Conservation (phyloP, 2,329 filamentous ascomycete species). For the Plectosphaerella plurivora region DNA sequence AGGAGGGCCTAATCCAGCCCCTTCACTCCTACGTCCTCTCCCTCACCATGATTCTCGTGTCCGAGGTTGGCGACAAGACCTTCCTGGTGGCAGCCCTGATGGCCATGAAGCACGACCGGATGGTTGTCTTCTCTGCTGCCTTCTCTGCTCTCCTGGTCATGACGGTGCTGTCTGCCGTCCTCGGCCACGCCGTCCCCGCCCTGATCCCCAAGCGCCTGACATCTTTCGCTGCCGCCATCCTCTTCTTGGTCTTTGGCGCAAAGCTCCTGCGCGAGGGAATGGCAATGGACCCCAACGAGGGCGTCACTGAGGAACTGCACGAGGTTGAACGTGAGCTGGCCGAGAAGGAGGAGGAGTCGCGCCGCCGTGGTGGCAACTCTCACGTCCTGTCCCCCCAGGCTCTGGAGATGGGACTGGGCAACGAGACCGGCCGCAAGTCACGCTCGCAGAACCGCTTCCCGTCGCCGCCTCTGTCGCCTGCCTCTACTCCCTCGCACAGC, state of each 20-base stretch:
- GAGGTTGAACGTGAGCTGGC: conserved; percentile 93
- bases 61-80: conserved; percentile 96
- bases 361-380: conserved; percentile 50
- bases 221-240: conserved; percentile 74
- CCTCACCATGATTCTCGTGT: conserved; percentile 95
- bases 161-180: conserved; percentile 88
- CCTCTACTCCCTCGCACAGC: conserved; percentile 65
- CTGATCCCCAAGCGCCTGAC: conserved; percentile 89
- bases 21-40: conserved; percentile 88
- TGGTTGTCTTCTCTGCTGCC: conserved; percentile 93
- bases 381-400: conserved; percentile 70
- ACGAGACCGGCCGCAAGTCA: conserved; percentile 50
- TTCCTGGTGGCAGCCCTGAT: conserved; percentile 96
- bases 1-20: conserved; percentile 66
- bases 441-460: conserved; percentile 72
- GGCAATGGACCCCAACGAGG: conserved; percentile 83
- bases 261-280: conserved; percentile 83
- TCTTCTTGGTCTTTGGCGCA: conserved; percentile 87
- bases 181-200: conserved; percentile 88
- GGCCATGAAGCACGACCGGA: conserved; percentile 96
- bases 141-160: conserved; percentile 87
- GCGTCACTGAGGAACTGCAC: conserved; percentile 94
- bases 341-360: conserved; percentile 77
- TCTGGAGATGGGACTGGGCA: conserved; percentile 71
- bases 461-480: conserved; percentile 76